A percentile compares a stretch with the other conserved stretches of the same genome.
Conservation (phyloP, 768 basidiomycete species). For the Chalciporus chontae region DNA sequence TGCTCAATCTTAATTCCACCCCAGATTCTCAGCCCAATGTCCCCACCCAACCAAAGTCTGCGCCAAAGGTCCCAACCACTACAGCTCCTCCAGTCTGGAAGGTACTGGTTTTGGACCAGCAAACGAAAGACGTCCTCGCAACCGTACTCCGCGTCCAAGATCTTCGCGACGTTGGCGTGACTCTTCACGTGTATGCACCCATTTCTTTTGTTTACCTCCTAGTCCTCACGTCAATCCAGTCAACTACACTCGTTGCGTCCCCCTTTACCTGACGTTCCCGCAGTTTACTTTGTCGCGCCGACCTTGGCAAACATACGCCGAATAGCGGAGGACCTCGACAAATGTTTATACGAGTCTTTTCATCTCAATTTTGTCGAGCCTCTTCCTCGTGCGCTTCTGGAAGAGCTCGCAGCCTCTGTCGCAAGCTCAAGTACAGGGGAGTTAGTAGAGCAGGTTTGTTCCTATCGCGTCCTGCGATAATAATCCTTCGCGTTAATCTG, state of each 20-base stretch:
- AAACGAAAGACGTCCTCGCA: slow-evolving; percentile 94
- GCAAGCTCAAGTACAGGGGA: slow-evolving; percentile 82
- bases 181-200: slow-evolving; percentile 86
- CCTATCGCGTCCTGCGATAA: background rate
- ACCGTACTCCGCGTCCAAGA: slow-evolving; percentile 96
- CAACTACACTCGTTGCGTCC: slow-evolving; percentile 90
- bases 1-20: slow-evolving; percentile 83
- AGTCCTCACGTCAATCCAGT: slow-evolving; percentile 38
- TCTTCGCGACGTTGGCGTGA: slow-evolving; percentile 93
- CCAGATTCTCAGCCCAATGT: slow-evolving; percentile 14
- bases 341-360: slow-evolving; percentile 86
- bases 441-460: slow-evolving; percentile 67
- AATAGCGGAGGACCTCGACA: slow-evolving; percentile 91
- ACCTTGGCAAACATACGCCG: slow-evolving; percentile 81
- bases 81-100: slow-evolving; percentile 91
- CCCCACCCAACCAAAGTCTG: slow-evolving; percentile 24
- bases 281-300: slow-evolving; percentile 94
- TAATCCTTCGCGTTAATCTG: background rate
- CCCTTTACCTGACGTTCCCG: slow-evolving; percentile 90
- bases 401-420: slow-evolving; percentile 88
- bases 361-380: slow-evolving; percentile 96
- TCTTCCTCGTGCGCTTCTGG: slow-evolving; percentile 80
- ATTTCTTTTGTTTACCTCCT: background rate
- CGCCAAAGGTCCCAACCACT: slow-evolving; percentile 46
- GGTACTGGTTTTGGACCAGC: slow-evolving; percentile 89